Conservation (phyloP, 2,329 filamentous ascomycete genomes). For the Claviceps quebecensis region DNA sequence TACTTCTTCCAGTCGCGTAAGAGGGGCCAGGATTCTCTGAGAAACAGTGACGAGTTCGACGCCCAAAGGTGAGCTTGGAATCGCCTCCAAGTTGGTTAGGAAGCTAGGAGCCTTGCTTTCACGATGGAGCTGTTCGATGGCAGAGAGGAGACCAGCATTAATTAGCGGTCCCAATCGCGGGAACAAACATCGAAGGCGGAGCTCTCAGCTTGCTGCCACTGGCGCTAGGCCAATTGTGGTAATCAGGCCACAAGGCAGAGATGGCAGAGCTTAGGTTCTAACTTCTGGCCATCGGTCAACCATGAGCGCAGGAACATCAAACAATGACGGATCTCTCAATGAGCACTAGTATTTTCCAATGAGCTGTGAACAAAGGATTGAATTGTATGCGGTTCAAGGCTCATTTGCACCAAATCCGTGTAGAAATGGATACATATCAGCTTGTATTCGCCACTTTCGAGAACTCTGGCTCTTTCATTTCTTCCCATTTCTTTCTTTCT, state of each 20-base stretch:
- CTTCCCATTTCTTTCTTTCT: background rate
- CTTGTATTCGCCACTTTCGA: background rate
- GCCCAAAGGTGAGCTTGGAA: background rate
- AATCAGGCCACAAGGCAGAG: conserved; percentile 21
- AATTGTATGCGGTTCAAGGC: background rate
- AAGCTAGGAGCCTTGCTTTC: background rate
- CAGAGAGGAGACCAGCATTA: conserved; percentile 3
- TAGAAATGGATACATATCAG: background rate
- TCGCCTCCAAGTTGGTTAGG: background rate
- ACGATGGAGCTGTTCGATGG: background rate
- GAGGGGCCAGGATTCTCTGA: background rate
- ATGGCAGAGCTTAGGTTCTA: conserved; percentile 1
- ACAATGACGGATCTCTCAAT: background rate
- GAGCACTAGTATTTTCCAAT: background rate
- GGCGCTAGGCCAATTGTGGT: conserved; percentile 14
- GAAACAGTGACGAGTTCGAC: background rate
- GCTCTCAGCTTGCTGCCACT: conserved; percentile 5
- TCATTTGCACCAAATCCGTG: background rate
- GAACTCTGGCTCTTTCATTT: background rate
- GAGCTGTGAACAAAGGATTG: background rate
- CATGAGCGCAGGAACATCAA: background rate
- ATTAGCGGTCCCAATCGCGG: conserved; percentile 6
- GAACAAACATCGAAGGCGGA: conserved; percentile 10
- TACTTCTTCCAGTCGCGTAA: background rate
- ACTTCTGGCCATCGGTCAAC: background rate